Evolutionary conservation across 805 yeast genomes (phyloP).

Genomic region (Lipomyces lipofer): DNA sequence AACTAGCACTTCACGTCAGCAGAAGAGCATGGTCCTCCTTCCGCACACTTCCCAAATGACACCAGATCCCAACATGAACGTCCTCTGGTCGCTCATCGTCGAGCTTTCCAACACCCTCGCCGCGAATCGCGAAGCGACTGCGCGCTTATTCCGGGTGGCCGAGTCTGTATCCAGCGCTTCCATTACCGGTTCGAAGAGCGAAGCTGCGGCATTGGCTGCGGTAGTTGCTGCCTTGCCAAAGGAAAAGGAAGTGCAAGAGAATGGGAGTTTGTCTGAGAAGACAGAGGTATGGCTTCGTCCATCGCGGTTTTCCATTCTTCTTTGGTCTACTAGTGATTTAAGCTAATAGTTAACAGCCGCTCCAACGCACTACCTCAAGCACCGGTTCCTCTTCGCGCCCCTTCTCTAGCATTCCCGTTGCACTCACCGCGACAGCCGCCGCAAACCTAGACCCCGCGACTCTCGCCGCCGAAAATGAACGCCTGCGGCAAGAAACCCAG

Average conservation of each 20-base stretch:
- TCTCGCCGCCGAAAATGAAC: conserved; percentile 17
- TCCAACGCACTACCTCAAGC: too few species aligned
- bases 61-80: conserved; percentile 28
- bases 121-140: conserved; percentile 29
- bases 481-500: conserved; percentile 13
- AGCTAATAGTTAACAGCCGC: too few species aligned
- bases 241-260: too few species aligned
- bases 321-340: too few species aligned
- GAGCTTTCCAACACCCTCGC: conserved; percentile 22
- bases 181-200: too few species aligned
- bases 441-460: background rate
- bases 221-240: background rate
- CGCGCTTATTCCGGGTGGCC: conserved; percentile 24
- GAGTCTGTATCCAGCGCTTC: conserved; percentile 23
- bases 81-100: conserved; percentile 27
- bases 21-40: too few species aligned
- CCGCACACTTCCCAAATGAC: too few species aligned
- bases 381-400: too few species aligned
- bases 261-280: background rate
- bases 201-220: conserved; percentile 17
- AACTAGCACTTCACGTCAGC: too few species aligned
- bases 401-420: too few species aligned
- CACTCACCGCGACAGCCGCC: background rate
- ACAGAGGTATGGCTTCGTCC: too few species aligned
- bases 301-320: too few species aligned